A percentile compares a stretch with the other conserved stretches of the same genome.
phyloP scores from a whole-genome alignment of 306 rosid genomes.

The Gastrolobium villosum region DNA sequence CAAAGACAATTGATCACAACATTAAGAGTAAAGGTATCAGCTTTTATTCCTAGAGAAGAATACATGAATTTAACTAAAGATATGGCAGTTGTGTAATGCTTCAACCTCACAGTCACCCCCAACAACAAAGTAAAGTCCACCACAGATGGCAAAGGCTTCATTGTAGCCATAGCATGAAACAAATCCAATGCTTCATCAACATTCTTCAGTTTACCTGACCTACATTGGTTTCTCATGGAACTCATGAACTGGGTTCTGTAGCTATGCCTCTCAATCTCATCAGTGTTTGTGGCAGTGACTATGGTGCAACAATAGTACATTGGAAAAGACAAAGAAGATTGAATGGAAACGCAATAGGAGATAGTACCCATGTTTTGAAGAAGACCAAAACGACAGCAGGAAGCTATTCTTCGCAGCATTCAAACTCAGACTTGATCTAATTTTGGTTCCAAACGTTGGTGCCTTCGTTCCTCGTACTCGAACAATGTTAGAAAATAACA shows the following conservation, averaged over 20 bases:
- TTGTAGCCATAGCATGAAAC: constrained; percentile 42
- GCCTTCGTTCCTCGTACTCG: not conserved
- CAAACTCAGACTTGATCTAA: not conserved
- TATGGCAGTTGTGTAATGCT: constrained; percentile 46
- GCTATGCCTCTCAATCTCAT: not conserved
- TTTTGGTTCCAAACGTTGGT: not conserved
- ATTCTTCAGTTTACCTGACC: constrained; percentile 34
- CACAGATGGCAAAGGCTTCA: constrained; percentile 55
- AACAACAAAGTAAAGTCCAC: constrained; percentile 48
- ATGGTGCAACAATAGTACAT: not conserved
- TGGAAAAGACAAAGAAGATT: constrained; percentile 22
- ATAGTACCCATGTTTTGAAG: constrained; percentile 17
- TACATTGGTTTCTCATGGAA: constrained; percentile 44
- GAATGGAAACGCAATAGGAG: not conserved
- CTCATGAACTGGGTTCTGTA: constrained; percentile 39
- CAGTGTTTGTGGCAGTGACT: not conserved
- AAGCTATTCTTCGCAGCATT: constrained; percentile 32
- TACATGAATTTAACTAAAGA: constrained; percentile 48
- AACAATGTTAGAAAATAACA: not conserved
- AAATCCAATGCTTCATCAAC: constrained; percentile 43
- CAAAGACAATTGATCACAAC: constrained; percentile 55
- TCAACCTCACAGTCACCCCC: constrained; percentile 47
- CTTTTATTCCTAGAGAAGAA: constrained; percentile 27
- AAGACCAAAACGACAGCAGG: not conserved
- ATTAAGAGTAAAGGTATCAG: constrained; percentile 45